Percentiles rank a stretch among this genome's conserved stretches.
phyloP scores from a whole-genome alignment of 202 grass and related monocot genomes.

The Panicum hallii region DNA sequence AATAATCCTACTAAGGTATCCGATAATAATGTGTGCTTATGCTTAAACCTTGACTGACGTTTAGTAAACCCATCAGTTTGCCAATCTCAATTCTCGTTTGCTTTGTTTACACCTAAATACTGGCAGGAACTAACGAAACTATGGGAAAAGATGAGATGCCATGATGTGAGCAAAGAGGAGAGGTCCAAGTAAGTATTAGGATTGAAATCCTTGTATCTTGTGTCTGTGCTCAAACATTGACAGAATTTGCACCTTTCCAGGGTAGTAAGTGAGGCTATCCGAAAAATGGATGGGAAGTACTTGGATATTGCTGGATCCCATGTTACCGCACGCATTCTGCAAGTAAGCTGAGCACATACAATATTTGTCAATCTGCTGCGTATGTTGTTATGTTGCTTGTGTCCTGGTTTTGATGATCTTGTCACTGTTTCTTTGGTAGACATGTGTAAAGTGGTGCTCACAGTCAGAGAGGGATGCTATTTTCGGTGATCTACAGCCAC shows the following conservation, averaged over 20 bases:
- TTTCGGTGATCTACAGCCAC: slow-evolving; percentile 69
- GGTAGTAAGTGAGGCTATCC: slow-evolving; percentile 73
- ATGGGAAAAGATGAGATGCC: slow-evolving; percentile 97
- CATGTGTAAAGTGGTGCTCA: slow-evolving; percentile 77
- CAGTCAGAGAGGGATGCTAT: slow-evolving; percentile 71
- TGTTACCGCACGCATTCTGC: slow-evolving; percentile 88
- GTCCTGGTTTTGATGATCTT: not conserved
- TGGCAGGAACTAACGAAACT: slow-evolving; percentile 74
- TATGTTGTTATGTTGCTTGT: not conserved
- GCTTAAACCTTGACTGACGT: not conserved
- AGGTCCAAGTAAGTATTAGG: slow-evolving; percentile 72
- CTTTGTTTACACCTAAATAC: slow-evolving; percentile 17
- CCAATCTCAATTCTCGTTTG: not conserved
- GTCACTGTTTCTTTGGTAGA: slow-evolving; percentile 43
- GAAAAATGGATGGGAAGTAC: slow-evolving; percentile 86
- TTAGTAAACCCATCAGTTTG: not conserved
- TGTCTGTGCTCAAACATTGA: not conserved
- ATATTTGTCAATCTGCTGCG: not conserved
- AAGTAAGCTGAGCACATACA: slow-evolving; percentile 59
- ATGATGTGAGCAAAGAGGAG: slow-evolving; percentile 64
- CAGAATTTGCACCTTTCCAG: slow-evolving; percentile 49
- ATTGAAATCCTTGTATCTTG: not conserved
- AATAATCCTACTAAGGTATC: not conserved
- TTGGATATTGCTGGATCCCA: slow-evolving; percentile 80
- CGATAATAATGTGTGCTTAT: not conserved